Base-by-base conservation (phyloP, 2,329 filamentous ascomycete species). In the Neoscytalidium dimidiatum region DNA sequence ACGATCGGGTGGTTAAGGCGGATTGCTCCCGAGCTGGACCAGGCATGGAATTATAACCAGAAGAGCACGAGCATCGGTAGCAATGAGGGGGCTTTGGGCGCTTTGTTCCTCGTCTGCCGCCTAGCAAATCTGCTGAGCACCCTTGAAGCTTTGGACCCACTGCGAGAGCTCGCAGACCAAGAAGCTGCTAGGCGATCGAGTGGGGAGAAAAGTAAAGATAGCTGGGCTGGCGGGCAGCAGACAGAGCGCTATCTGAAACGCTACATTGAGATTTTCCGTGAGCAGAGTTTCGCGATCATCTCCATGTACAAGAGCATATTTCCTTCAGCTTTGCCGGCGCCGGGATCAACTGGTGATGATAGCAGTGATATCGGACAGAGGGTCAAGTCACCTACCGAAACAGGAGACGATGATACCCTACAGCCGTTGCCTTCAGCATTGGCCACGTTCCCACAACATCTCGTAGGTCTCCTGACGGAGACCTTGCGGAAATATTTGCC, bases 211-310 rank as follows among this genome's bases (percentile, higher is more conserved):
- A 77, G 57, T 73, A 84, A 63, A 11, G 72, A 78, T 38, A 31
- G 7, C 9, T 90, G 85, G 86, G 87, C 85, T 2, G 87, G 87
- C 0, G 94, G 94, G 0, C 93, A 96, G 72, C 95, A 98, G 76
- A 97, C 94, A 0, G 95, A 98, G 77, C 86, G 93, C 60, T 99
- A 93, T 72, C 81, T 99, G 48, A 99, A 98, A 77, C 87, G 94
- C 53, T 99, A 96, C 77, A 92, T 99, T 71, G 95, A 99, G 75
- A 93, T 99, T 29, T 98, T 98, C 76, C 90, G 95, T 61, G 95
- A 99, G 78, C 95, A 99, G 78, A 97, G 92, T 74, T 99, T 99
- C 76, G 91, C 90, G 48, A 96, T 98, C 66, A 88, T 98, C 29
- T 96, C 92, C 66, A 92, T 98, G 85, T 97, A 96, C 78, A 92